phyloP scores from a whole-genome alignment of 1,284 basidiomycete genomes.

The Xerocomus minutiporus region DNA sequence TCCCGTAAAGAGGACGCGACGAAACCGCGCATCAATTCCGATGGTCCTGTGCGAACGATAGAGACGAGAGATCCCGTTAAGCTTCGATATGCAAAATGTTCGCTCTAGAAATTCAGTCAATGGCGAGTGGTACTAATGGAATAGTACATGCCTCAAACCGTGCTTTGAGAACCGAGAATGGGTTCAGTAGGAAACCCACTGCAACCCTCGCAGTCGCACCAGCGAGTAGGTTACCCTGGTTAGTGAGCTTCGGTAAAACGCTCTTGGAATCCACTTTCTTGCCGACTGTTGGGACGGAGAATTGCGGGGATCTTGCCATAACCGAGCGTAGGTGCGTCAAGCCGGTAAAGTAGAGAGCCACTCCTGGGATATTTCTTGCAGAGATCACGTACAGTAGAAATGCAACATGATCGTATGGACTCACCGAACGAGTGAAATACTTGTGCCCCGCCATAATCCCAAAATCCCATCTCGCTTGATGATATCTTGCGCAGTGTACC shows the following conservation, averaged over 20 bases:
- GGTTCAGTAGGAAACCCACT: constrained; percentile 89
- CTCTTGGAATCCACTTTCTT: constrained; percentile 38
- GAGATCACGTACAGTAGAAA: background rate
- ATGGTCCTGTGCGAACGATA: constrained; percentile 69
- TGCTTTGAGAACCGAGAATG: constrained; percentile 92
- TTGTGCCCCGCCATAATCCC: constrained; percentile 86
- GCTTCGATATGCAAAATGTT: constrained; percentile 71
- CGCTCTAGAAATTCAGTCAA: constrained; percentile 51
- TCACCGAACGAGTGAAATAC: constrained; percentile 74
- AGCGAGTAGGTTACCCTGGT: constrained; percentile 82
- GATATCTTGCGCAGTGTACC: constrained; percentile 55
- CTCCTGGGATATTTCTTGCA: constrained; percentile 84
- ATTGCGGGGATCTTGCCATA: constrained; percentile 66
- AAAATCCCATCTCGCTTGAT: constrained; percentile 55
- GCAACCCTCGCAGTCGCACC: constrained; percentile 83
- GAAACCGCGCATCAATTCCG: constrained; percentile 86
- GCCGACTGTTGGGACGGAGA: constrained; percentile 38
- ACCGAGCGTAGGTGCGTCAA: constrained; percentile 72
- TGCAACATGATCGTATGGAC: background rate
- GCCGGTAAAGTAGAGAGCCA: constrained; percentile 88
- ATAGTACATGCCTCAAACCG: constrained; percentile 74
- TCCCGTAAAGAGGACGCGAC: constrained; percentile 88
- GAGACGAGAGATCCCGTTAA: constrained; percentile 58
- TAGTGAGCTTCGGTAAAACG: constrained; percentile 73
- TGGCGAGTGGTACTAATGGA: background rate